Evolutionary conservation across 2,329 filamentous ascomycete species (phyloP), one percentile per base, ranked within the genome.

Genomic region (Diaporthe vexans): DNA sequence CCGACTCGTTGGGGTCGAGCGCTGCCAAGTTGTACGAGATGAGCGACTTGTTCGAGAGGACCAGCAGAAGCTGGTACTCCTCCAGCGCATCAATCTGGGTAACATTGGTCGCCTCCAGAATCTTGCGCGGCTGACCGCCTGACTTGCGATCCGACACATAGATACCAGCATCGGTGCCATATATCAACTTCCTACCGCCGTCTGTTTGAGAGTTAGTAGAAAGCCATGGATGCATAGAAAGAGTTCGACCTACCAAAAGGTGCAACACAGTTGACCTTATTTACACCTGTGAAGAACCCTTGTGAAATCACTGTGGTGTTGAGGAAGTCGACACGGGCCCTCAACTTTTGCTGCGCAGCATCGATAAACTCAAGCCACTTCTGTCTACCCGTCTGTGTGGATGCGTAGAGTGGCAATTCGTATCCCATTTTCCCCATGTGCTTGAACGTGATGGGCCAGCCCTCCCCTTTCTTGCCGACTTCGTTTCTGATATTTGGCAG

Each of bases 311-410:
- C 84, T 3, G 87, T 91, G 33, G 93, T 90, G 79, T 94, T 96
- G 86, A 98, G 97, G 88, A 97, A 98, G 78, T 95, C 93, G 74
- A 97, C 95, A 75, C 95, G 95, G 37, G 95, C 93, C 77, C 95
- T 91, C 74, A 99, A 88, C 76, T 94, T 94, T 79, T 94, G 92
- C 83, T 99, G 97, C 78, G 98, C 95, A 67, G 92, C 90, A 80
- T 98, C 95, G 79, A 99, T 98, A 80, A 94, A 93, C 84, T 99
- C 95, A 81, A 99, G 95, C 93, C 97, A 99, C 84, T 98, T 99
- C 82, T 96, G 94, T 74, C 97, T 91, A 35, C 95, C 94, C 11
- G 94, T 93, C 78, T 94, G 93, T 74, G 94, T 97, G 13, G 93
- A 92, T 61, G 95, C 96, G 83, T 93, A 98, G 6, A 99, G 88